These are phyloP conservation scores for Marsdenia floribunda DNA, from an alignment of 257 asterid genomes.

Conservation along the genomic window DNA sequence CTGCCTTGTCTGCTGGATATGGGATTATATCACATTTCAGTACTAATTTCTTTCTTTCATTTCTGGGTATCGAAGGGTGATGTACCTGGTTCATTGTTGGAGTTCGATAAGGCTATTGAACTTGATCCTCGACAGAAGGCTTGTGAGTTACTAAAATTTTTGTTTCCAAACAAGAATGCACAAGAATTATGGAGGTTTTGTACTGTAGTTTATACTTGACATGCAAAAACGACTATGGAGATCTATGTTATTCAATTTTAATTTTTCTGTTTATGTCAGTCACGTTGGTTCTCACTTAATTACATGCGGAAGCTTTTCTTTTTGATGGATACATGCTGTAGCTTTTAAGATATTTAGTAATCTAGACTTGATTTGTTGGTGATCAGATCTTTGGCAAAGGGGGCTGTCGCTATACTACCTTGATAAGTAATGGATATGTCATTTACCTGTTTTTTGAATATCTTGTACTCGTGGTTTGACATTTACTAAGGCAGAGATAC, in stretches of 20 bases:
- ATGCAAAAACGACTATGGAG: neutral
- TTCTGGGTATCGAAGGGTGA: slow-evolving; percentile 57
- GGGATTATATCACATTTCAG: neutral
- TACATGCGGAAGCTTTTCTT: no score
- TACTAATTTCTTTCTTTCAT: neutral
- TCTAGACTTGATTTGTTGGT: slow-evolving; percentile 26
- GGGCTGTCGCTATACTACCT: slow-evolving; percentile 85
- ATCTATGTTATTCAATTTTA: neutral
- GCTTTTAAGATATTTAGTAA: slow-evolving; percentile 26
- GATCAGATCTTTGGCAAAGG: slow-evolving; percentile 97
- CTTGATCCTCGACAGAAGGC: slow-evolving; percentile 82
- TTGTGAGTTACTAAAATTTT: slow-evolving; percentile 39
- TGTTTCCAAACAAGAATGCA: neutral
- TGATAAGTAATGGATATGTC: slow-evolving; percentile 49
- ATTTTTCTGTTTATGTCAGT: neutral
- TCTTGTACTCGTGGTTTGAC: slow-evolving; percentile 2
- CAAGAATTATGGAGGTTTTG: neutral
- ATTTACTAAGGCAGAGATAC: slow-evolving; percentile 3
- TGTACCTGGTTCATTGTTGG: slow-evolving; percentile 67
- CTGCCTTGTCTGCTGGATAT: neutral
- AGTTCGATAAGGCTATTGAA: slow-evolving; percentile 83
- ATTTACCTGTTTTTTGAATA: neutral
- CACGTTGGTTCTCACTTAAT: no score
- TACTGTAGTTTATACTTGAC: neutral
- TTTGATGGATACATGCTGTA: neutral